phyloP scores from a whole-genome alignment of 805 yeast genomes.

The Candida fluviatilis region DNA sequence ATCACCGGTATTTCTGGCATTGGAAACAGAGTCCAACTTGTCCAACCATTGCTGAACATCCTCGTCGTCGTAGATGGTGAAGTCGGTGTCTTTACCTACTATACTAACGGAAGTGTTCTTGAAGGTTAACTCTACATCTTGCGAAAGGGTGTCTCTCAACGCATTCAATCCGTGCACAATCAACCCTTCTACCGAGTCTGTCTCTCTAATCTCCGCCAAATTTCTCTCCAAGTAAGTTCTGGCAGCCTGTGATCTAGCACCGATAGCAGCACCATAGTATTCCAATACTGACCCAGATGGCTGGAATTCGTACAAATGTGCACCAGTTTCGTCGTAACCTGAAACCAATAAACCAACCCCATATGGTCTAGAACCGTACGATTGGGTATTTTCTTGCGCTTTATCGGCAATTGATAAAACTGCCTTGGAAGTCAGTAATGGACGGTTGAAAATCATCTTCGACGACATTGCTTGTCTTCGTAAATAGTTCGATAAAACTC shows the following conservation, averaged over 20 bases:
- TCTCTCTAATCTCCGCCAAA: constrained; percentile 59
- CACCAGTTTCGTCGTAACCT: constrained; percentile 91
- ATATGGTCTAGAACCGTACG: constrained; percentile 94
- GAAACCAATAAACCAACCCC: constrained; percentile 92
- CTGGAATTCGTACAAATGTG: constrained; percentile 91
- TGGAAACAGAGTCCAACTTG: constrained; percentile 61
- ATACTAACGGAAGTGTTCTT: constrained; percentile 88
- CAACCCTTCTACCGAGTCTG: constrained; percentile 63
- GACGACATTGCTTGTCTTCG: constrained; percentile 91
- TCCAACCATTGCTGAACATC: constrained; percentile 81
- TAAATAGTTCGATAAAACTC: constrained; percentile 83
- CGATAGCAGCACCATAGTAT: constrained; percentile 91
- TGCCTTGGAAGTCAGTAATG: constrained; percentile 77
- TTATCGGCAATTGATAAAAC: constrained; percentile 87
- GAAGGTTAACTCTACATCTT: constrained; percentile 84
- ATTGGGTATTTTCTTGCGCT: constrained; percentile 95
- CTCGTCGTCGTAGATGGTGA: constrained; percentile 82
- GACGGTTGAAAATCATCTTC: constrained; percentile 79
- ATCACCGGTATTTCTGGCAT: constrained; percentile 48
- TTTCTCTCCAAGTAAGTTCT: constrained; percentile 92
- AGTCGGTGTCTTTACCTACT: constrained; percentile 78
- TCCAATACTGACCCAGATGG: constrained; percentile 94
- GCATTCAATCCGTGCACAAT: constrained; percentile 86
- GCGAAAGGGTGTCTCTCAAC: constrained; percentile 87
- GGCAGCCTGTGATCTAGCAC: constrained; percentile 98